These are phyloP conservation scores for Athelia psychrophila DNA, from an alignment of 1,284 basidiomycete genomes.

Conservation along the genomic window DNA sequence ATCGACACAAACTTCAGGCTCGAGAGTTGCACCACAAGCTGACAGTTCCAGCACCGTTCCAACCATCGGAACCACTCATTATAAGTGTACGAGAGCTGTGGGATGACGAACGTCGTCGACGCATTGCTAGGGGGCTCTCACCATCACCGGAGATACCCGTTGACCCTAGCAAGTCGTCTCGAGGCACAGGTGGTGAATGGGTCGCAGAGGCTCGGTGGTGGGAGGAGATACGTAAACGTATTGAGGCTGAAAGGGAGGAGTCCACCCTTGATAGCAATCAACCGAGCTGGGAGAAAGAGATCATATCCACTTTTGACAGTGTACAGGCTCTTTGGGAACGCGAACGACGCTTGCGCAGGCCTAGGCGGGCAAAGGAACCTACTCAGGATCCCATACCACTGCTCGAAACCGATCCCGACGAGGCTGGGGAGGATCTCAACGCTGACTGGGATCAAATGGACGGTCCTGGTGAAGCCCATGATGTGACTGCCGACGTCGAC, in stretches of 20 bases:
- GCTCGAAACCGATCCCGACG: not conserved
- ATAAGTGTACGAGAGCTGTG: constrained; percentile 89
- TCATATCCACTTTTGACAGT: constrained; percentile 89
- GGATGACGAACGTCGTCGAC: constrained; percentile 86
- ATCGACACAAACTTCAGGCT: constrained; percentile 65
- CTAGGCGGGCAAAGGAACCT: constrained; percentile 6
- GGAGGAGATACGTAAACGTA: constrained; percentile 56
- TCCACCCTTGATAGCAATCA: constrained; percentile 21
- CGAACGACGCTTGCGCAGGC: constrained; percentile 51
- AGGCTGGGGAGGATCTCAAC: constrained; percentile 10
- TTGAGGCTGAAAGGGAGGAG: constrained; percentile 45
- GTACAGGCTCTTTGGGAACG: constrained; percentile 74
- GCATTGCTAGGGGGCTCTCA: constrained; percentile 60
- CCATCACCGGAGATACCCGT: constrained; percentile 68
- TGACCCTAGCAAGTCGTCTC: constrained; percentile 59
- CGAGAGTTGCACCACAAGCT: constrained; percentile 79
- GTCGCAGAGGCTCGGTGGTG: constrained; percentile 67
- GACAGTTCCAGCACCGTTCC: constrained; percentile 47
- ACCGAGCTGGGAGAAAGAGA: constrained; percentile 54
- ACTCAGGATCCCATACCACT: not conserved
- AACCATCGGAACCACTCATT: constrained; percentile 76
- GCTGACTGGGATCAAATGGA: not conserved
- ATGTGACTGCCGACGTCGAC: constrained; percentile 48
- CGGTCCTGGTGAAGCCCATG: constrained; percentile 9
- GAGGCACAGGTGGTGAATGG: constrained; percentile 62